Evolutionary conservation across 139 green algal genomes (phyloP).

Genomic region (Tetraselmis striata): DNA sequence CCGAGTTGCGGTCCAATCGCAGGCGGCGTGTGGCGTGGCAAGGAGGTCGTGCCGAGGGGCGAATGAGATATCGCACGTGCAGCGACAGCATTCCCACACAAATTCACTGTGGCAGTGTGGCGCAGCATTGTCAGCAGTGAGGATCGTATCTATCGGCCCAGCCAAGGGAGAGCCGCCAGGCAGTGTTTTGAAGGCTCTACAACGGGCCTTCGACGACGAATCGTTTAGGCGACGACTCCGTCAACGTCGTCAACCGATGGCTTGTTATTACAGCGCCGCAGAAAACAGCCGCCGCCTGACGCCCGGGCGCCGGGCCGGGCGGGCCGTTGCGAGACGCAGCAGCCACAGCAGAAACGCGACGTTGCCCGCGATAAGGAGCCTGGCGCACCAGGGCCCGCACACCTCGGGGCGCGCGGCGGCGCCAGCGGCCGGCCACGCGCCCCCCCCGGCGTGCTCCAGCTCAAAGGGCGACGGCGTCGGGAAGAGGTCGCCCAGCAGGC

Average conservation of each 20-base stretch:
- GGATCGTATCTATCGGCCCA: no score
- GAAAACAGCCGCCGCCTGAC: neutral
- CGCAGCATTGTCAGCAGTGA: no score
- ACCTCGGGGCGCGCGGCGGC: neutral
- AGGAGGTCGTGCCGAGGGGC: no score
- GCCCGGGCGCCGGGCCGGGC: no score
- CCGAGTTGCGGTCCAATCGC: no score
- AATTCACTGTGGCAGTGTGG: no score
- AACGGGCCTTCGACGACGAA: neutral
- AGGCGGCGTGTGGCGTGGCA: no score
- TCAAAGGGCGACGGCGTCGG: neutral
- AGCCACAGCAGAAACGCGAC: neutral
- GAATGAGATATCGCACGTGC: no score
- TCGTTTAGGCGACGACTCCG: neutral
- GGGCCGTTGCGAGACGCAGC: neutral
- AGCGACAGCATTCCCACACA: no score
- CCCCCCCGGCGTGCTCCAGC: neutral
- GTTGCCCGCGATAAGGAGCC: neutral
- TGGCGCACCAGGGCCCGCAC: neutral
- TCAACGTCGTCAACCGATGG: no score
- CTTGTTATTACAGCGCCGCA: neutral
- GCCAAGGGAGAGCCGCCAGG: no score
- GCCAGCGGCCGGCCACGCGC: no score
- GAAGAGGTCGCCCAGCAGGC: neutral
- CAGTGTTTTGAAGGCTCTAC: neutral